These are phyloP conservation scores for Colletotrichum somersetense DNA, from an alignment of 2,329 filamentous ascomycete species.

Conservation along the genomic window DNA sequence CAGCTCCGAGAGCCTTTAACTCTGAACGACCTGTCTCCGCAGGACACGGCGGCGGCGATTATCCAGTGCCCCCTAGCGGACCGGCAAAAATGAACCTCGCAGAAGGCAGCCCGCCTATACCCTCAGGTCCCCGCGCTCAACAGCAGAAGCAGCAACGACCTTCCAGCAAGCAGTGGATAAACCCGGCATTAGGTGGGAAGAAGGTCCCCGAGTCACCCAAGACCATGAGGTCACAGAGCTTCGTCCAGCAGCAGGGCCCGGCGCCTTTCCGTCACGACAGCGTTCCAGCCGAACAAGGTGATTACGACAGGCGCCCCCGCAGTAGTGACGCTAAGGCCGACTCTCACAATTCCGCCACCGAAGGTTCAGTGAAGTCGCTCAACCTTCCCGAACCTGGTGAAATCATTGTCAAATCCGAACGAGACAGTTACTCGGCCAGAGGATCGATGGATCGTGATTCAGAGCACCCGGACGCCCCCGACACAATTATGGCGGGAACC, in stretches of 20 bases:
- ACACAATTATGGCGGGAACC: conserved; percentile 34
- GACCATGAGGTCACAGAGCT: conserved; percentile 62
- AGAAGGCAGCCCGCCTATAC: conserved; percentile 63
- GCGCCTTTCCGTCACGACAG: conserved; percentile 54
- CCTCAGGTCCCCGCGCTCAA: conserved; percentile 66
- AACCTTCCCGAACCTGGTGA: conserved; percentile 63
- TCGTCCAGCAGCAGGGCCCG: conserved; percentile 59
- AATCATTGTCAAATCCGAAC: conserved; percentile 56
- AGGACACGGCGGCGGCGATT: conserved; percentile 55
- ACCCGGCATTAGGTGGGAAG: conserved; percentile 61
- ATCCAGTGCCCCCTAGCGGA: conserved; percentile 54
- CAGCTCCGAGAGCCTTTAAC: conserved; percentile 64
- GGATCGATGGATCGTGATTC: conserved; percentile 40
- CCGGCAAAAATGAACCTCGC: conserved; percentile 57
- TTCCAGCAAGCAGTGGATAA: conserved; percentile 72
- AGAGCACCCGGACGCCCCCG: conserved; percentile 29
- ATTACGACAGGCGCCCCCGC: conserved; percentile 61
- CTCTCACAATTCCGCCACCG: conserved; percentile 48
- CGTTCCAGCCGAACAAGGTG: conserved; percentile 53
- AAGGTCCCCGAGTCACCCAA: conserved; percentile 67
- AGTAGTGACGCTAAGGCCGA: conserved; percentile 67
- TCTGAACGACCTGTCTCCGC: conserved; percentile 63
- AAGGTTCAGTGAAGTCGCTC: conserved; percentile 54
- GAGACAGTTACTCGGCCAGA: conserved; percentile 52
- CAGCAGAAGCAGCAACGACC: conserved; percentile 60